These are phyloP conservation scores for Plasmodium falciparum DNA, from an alignment of 169 alveolate species.

Conservation along the genomic window DNA sequence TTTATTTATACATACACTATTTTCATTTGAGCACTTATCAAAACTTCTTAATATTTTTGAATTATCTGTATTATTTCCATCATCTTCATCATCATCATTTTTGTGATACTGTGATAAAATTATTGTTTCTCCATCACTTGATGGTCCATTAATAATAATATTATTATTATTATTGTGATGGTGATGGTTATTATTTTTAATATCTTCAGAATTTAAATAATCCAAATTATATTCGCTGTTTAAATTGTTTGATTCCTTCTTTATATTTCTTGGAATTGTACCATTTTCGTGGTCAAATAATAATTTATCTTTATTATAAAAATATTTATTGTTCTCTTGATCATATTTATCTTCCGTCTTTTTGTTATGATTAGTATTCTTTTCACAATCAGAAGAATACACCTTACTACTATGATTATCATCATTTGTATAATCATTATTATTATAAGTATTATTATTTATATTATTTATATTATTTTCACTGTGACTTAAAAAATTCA, in stretches of 20 bases:
- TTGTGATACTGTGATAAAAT: background rate
- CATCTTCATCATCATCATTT: slow-evolving; percentile 22
- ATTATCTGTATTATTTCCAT: slow-evolving; percentile 2
- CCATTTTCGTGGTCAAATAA: background rate
- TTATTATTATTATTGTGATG: background rate
- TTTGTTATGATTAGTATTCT: slow-evolving; percentile 4
- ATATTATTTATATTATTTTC: background rate
- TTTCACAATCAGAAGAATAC: slow-evolving; percentile 19
- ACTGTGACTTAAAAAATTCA: background rate
- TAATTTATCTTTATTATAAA: too few relatives aligned
- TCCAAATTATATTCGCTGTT: background rate
- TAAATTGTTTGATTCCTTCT: background rate
- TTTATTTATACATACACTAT: slow-evolving; percentile 33
- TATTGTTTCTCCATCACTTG: background rate
- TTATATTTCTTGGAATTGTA: background rate
- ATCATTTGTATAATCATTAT: slow-evolving; percentile 17
- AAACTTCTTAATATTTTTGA: slow-evolving; percentile 22
- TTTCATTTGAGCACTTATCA: slow-evolving; percentile 30
- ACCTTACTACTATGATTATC: slow-evolving; percentile 1
- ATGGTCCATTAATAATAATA: too few relatives aligned
- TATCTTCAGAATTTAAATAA: background rate
- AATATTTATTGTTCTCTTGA: background rate
- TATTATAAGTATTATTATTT: background rate
- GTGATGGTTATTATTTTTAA: background rate
- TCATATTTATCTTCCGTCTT: background rate